phyloP scores from a whole-genome alignment of 208 protist genomes.

The Leishmania lainsoni region DNA sequence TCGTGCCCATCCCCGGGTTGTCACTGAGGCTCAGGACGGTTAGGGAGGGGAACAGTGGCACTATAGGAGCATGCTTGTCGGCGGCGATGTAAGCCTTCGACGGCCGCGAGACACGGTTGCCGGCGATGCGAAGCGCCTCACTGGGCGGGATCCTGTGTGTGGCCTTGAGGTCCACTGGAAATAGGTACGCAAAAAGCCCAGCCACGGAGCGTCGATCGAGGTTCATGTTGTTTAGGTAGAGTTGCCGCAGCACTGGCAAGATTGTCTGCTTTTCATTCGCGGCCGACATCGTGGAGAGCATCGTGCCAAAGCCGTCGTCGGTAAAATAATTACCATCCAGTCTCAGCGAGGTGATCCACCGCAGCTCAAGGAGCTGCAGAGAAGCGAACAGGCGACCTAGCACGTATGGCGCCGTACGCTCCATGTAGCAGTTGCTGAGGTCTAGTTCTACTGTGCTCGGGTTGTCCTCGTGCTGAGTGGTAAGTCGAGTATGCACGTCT shows the following conservation, averaged over 20 bases:
- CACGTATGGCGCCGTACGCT: conserved; percentile 74
- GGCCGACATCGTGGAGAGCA: conserved; percentile 65
- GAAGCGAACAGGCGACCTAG: conserved; percentile 66
- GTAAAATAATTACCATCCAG: conserved; percentile 88
- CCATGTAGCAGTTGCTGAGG: conserved; percentile 78
- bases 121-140: conserved; percentile 14
- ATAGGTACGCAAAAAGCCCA: conserved; percentile 71
- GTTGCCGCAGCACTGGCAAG: conserved; percentile 64
- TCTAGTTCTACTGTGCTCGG: conserved; percentile 68
- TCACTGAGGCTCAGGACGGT: conserved; percentile 76
- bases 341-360: conserved; percentile 73
- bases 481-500: conserved; percentile 59
- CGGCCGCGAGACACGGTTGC: conserved; percentile 25
- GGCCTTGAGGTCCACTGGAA: conserved; percentile 54
- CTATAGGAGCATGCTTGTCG: conserved; percentile 27
- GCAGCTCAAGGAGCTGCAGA: conserved; percentile 54
- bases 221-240: conserved; percentile 89
- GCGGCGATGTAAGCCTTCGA: conserved; percentile 41
- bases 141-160: conserved; percentile 10
- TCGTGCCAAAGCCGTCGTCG: conserved; percentile 68
- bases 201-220: conserved; percentile 55
- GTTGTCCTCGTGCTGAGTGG: conserved; percentile 60
- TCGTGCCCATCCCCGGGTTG: conserved; percentile 67
- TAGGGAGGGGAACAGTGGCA: conserved; percentile 69
- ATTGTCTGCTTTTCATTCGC: conserved; percentile 52